A percentile compares a stretch with the other conserved stretches of the same genome.
Conservation (phyloP, 768 basidiomycete genomes). For the Panaeolus cyanescens region DNA sequence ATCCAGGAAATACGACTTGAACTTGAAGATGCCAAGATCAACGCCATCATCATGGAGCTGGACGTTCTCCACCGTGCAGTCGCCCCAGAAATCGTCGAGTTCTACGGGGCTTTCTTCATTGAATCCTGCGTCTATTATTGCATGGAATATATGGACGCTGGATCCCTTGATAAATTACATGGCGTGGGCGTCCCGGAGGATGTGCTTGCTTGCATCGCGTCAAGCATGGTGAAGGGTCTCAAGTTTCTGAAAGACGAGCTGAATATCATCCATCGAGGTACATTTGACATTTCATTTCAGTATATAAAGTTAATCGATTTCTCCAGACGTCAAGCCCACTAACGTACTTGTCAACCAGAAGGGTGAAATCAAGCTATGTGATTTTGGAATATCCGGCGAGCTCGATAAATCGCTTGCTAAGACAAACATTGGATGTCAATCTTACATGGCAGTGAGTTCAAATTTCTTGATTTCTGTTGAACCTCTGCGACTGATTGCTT, state of each 20-base stretch:
- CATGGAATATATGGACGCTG: conserved; percentile 99
- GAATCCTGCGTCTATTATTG: conserved; percentile 99
- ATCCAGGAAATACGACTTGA: conserved; percentile 94
- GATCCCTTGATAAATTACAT: conserved; percentile 85
- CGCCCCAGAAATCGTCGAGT: conserved; percentile 92
- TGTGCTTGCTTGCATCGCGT: conserved; percentile 81
- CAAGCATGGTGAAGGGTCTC: conserved; percentile 83
- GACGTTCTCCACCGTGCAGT: conserved; percentile 95
- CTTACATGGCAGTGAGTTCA: conserved; percentile 91
- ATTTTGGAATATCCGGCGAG: conserved; percentile 99
- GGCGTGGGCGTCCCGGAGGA: conserved; percentile 69
- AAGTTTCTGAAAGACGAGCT: conserved; percentile 95
- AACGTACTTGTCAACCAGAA: conserved; percentile 89
- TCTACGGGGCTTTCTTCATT: conserved; percentile 99
- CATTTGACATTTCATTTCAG: conserved; percentile 3
- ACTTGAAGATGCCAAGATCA: conserved; percentile 89
- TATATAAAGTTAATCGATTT: conserved; percentile 6
- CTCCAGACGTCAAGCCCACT: conserved; percentile 86
- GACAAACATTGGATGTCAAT: conserved; percentile 98
- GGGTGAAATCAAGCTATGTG: conserved; percentile 92
- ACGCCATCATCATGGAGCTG: conserved; percentile 98
- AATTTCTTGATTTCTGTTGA: background rate
- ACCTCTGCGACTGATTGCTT: conserved; percentile 1
- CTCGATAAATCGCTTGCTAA: conserved; percentile 95
- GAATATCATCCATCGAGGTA: conserved; percentile 70